These are phyloP conservation scores for Filobasidium uniguttulatum DNA, from an alignment of 1,284 basidiomycete species.

Conservation along the genomic window DNA sequence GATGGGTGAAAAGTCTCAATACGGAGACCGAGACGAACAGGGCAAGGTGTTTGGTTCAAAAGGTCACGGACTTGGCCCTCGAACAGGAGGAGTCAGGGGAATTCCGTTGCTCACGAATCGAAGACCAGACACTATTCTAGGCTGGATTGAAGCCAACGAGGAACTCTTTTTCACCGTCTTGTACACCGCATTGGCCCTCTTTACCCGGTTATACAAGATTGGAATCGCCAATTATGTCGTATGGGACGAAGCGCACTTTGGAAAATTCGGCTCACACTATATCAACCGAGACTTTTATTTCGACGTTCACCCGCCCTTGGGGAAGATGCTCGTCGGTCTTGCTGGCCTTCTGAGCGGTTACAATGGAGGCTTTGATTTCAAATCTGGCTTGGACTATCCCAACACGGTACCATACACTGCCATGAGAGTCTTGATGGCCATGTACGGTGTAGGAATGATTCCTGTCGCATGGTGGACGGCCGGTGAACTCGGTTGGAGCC, in stretches of 20 bases:
- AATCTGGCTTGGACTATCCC: slow-evolving; percentile 78
- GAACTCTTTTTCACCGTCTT: slow-evolving; percentile 68
- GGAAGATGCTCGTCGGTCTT: slow-evolving; percentile 96
- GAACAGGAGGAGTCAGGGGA: slow-evolving; percentile 14
- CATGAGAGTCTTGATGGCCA: slow-evolving; percentile 89
- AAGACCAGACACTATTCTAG: slow-evolving; percentile 38
- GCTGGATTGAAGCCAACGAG: slow-evolving; percentile 66
- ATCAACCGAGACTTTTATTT: slow-evolving; percentile 43
- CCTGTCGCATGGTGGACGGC: slow-evolving; percentile 94
- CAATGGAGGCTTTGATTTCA: slow-evolving; percentile 84
- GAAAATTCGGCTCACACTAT: slow-evolving; percentile 93
- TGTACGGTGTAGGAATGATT: slow-evolving; percentile 88
- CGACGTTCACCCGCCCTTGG: slow-evolving; percentile 86
- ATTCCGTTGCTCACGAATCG: slow-evolving; percentile 11
- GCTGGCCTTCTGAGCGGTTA: slow-evolving; percentile 84
- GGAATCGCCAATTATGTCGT: slow-evolving; percentile 77
- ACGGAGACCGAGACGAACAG: slow-evolving; percentile 9
- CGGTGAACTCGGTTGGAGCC: slow-evolving; percentile 85
- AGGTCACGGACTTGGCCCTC: slow-evolving; percentile 13
- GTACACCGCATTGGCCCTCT: slow-evolving; percentile 85
- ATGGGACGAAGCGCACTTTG: slow-evolving; percentile 99
- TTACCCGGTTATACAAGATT: slow-evolving; percentile 88
- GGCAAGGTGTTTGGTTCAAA: slow-evolving; percentile 15
- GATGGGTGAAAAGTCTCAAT: background rate
- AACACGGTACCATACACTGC: slow-evolving; percentile 75